A percentile compares a stretch with the other conserved stretches of the same genome.
Evolutionary conservation across 495 filamentous ascomycete species (phyloP).

Genomic region (Xylaria flabelliformis): DNA sequence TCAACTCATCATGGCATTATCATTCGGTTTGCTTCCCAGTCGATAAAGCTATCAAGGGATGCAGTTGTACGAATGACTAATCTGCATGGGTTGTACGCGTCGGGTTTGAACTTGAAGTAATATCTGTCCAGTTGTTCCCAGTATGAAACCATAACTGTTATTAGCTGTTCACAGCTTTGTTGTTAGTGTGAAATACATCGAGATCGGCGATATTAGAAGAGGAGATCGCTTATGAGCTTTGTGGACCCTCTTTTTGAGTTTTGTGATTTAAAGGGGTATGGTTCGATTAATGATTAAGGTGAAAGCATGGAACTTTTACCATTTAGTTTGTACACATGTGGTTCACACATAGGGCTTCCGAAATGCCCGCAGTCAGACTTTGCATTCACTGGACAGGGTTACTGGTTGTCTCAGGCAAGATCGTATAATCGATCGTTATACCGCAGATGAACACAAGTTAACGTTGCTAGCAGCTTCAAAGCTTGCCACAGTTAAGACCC

Average conservation of each 20-base stretch:
- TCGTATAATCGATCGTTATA: slow-evolving; percentile 1
- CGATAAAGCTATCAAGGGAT: not conserved
- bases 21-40: not conserved
- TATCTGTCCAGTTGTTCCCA: not conserved
- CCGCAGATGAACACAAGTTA: slow-evolving; percentile 12
- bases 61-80: not conserved
- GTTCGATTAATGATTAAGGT: not conserved
- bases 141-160: not conserved
- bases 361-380: not conserved
- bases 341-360: slow-evolving; percentile 7
- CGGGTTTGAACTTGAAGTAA: not conserved
- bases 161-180: not conserved
- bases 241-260: not conserved
- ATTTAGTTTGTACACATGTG: not conserved
- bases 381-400: not conserved
- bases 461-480: slow-evolving; percentile 13
- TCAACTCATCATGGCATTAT: not conserved
- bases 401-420: not conserved
- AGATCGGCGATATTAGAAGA: not conserved
- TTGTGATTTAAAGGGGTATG: not conserved
- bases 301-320: not conserved
- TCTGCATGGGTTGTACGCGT: not conserved
- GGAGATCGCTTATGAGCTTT: not conserved
- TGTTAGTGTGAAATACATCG: not conserved
- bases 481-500: not conserved